Evolutionary conservation across 805 yeast genomes (phyloP).

Genomic region (Pichia paraexigua): DNA sequence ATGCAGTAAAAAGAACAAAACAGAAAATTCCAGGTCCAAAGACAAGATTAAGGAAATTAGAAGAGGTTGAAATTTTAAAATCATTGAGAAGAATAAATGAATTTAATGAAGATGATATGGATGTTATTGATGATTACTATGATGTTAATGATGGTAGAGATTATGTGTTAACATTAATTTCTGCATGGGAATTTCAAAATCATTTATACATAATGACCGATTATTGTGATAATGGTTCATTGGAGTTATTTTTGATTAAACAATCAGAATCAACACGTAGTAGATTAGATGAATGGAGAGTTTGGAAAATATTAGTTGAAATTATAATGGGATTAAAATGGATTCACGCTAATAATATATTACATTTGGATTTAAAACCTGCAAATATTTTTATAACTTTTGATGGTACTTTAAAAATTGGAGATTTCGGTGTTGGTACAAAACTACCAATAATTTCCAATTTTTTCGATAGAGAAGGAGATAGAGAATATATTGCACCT

Average conservation of each 20-base stretch:
- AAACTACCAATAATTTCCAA: slow-evolving; percentile 57
- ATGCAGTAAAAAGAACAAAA: slow-evolving; percentile 84
- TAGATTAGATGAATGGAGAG: slow-evolving; percentile 90
- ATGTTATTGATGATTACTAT: slow-evolving; percentile 3
- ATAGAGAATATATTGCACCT: slow-evolving; percentile 95
- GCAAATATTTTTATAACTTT: slow-evolving; percentile 91
- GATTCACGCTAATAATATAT: slow-evolving; percentile 66
- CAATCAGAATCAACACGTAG: slow-evolving; percentile 62
- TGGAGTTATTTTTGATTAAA: slow-evolving; percentile 72
- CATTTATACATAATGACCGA: slow-evolving; percentile 89
- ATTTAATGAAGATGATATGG: background rate
- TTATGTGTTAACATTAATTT: slow-evolving; percentile 70
- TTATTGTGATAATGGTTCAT: slow-evolving; percentile 84
- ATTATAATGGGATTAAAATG: slow-evolving; percentile 69
- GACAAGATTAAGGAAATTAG: slow-evolving; percentile 53
- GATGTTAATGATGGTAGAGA: slow-evolving; percentile 32
- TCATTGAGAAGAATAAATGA: slow-evolving; percentile 19
- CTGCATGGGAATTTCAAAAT: slow-evolving; percentile 76
- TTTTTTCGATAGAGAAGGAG: slow-evolving; percentile 89
- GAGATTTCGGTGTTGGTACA: slow-evolving; percentile 94
- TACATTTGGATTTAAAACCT: slow-evolving; percentile 91
- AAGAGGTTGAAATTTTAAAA: slow-evolving; percentile 69
- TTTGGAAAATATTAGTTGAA: slow-evolving; percentile 92
- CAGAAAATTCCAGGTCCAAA: slow-evolving; percentile 50
- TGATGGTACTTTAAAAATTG: slow-evolving; percentile 89